Evolutionary conservation across 306 rosid genomes (phyloP).

Genomic region (Senna siamea): DNA sequence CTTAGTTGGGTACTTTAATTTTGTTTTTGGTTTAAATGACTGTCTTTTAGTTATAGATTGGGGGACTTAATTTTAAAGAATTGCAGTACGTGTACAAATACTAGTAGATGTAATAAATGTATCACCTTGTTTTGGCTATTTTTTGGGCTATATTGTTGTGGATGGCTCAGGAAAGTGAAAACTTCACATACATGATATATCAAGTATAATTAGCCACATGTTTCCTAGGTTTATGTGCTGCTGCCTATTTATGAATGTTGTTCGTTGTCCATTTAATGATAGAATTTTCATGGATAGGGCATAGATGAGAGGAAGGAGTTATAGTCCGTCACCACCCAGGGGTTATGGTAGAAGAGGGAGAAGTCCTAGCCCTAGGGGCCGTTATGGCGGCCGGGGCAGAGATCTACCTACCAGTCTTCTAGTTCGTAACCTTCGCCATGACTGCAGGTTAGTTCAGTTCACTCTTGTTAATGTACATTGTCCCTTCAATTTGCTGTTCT

Average conservation of each 20-base stretch:
- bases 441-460: slow-evolving; percentile 67
- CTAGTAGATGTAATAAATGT: neutral
- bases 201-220: neutral
- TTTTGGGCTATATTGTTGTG: neutral
- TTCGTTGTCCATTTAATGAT: neutral
- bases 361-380: slow-evolving; percentile 96
- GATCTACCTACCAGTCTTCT: slow-evolving; percentile 97
- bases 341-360: slow-evolving; percentile 87
- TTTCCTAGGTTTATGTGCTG: neutral
- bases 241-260: neutral
- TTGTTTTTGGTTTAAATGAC: neutral
- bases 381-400: slow-evolving; percentile 71
- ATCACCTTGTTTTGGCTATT: neutral
- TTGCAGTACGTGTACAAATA: neutral
- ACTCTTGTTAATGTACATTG: neutral
- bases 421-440: slow-evolving; percentile 98
- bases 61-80: too few species aligned
- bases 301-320: slow-evolving; percentile 90
- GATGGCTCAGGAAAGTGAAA: neutral
- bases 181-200: neutral
- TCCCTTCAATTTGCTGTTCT: neutral
- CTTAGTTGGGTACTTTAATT: neutral
- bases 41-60: too few species aligned
- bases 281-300: neutral
- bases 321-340: slow-evolving; percentile 86